phyloP scores from a whole-genome alignment of 2,329 filamentous ascomycete genomes.

The Escovopsis weberi region DNA sequence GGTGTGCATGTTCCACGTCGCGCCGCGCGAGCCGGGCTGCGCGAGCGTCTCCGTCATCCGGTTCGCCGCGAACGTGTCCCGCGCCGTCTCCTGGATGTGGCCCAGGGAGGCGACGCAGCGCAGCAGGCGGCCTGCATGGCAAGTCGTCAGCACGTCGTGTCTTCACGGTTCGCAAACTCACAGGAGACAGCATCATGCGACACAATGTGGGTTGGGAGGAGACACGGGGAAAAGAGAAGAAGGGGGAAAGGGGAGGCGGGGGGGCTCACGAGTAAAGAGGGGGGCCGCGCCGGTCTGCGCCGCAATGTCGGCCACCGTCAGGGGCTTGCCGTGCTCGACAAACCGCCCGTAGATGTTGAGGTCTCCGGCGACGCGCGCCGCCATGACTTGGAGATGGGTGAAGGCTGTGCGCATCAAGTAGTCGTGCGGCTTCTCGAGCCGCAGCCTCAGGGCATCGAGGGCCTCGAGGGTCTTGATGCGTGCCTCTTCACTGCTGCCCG shows the following conservation, averaged over 20 bases:
- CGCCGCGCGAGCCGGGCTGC: constrained; percentile 12
- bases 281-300: not conserved
- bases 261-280: not conserved
- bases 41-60: constrained; percentile 14
- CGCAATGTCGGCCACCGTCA: not conserved
- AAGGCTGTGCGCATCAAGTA: not conserved
- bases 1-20: constrained; percentile 12
- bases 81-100: constrained; percentile 14
- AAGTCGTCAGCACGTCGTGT: too few relatives aligned
- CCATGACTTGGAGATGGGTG: not conserved
- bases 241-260: not conserved
- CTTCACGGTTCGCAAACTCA: too few relatives aligned
- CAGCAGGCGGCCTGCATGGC: constrained; percentile 13
- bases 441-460: not conserved
- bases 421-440: not conserved
- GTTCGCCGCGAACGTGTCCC: constrained; percentile 16
- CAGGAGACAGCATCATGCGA: too few relatives aligned
- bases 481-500: not conserved
- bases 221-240: too few relatives aligned
- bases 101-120: constrained; percentile 17
- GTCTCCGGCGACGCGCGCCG: not conserved
- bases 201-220: too few relatives aligned
- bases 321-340: not conserved
- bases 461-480: not conserved
- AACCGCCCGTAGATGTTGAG: not conserved